phyloP scores from a whole-genome alignment of 768 basidiomycete genomes.

The Asterophora lycoperdoides region DNA sequence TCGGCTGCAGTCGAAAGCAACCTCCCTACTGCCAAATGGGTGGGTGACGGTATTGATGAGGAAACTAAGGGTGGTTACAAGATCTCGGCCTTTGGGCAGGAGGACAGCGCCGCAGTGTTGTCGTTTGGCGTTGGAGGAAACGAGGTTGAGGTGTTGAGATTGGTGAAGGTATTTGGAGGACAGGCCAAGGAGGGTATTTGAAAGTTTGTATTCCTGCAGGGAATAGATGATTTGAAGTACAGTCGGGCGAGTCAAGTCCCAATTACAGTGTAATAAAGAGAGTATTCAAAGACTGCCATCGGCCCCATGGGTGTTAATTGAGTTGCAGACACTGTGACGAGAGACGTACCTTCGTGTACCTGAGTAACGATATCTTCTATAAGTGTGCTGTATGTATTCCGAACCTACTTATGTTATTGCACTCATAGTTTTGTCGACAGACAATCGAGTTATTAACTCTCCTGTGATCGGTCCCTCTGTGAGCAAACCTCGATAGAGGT shows the following conservation, averaged over 20 bases:
- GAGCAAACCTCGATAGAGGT: too few relatives aligned
- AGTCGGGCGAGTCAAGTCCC: too few relatives aligned
- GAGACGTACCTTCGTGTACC: conserved; percentile 27
- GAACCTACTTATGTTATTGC: too few relatives aligned
- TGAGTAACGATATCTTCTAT: too few relatives aligned
- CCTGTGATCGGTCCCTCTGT: too few relatives aligned
- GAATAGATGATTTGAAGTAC: neutral
- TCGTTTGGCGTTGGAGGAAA: neutral
- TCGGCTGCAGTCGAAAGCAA: neutral
- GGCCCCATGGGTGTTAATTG: too few relatives aligned
- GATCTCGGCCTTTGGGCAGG: conserved; percentile 1
- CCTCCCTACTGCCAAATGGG: neutral
- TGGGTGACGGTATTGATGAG: neutral
- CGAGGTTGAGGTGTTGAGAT: neutral
- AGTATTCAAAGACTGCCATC: too few relatives aligned
- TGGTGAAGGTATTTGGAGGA: neutral
- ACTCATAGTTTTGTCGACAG: too few relatives aligned
- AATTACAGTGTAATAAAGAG: too few relatives aligned
- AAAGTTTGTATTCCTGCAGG: neutral
- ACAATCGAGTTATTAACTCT: too few relatives aligned
- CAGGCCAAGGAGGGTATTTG: neutral
- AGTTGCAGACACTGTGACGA: conserved; percentile 32
- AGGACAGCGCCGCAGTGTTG: neutral
- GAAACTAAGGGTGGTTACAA: neutral
- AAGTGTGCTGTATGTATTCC: too few relatives aligned